These are phyloP conservation scores for Exophiala lecanii-corni DNA, from an alignment of 2,329 filamentous ascomycete species.

Conservation along the genomic window DNA sequence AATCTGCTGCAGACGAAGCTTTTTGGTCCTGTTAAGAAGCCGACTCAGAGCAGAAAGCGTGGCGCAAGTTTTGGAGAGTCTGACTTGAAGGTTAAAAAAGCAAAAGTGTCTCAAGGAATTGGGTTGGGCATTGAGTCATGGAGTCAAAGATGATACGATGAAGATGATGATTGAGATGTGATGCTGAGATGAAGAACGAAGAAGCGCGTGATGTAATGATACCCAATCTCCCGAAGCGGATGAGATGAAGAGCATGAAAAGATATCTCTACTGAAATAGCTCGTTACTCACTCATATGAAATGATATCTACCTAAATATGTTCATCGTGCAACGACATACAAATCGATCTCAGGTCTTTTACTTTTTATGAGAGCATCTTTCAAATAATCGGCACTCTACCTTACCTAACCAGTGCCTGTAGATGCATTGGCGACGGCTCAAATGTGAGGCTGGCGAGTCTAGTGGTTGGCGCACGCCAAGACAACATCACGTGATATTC, in stretches of 20 bases:
- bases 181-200: neutral
- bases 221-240: constrained; percentile 12
- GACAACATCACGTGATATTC: neutral
- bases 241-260: constrained; percentile 2
- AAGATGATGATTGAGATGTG: constrained; percentile 9
- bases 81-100: constrained; percentile 45
- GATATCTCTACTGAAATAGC: constrained; percentile 24
- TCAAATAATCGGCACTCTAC: no score
- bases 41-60: constrained; percentile 40
- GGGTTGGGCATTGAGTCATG: constrained; percentile 53
- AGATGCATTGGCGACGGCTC: no score
- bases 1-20: constrained; percentile 57
- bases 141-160: constrained; percentile 17
- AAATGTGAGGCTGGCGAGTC: no score
- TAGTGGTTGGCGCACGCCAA: no score
- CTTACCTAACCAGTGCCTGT: no score
- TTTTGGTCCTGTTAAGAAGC: constrained; percentile 59
- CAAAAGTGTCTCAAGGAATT: constrained; percentile 45
- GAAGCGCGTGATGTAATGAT: constrained; percentile 21
- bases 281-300: constrained; percentile 2
- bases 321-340: no score
- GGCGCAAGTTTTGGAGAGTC: constrained; percentile 36
- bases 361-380: no score
- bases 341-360: no score
- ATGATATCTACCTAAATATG: no score